Evolutionary conservation across 169 alveolate species (phyloP).

Genomic region (Babesia gibsoni): DNA sequence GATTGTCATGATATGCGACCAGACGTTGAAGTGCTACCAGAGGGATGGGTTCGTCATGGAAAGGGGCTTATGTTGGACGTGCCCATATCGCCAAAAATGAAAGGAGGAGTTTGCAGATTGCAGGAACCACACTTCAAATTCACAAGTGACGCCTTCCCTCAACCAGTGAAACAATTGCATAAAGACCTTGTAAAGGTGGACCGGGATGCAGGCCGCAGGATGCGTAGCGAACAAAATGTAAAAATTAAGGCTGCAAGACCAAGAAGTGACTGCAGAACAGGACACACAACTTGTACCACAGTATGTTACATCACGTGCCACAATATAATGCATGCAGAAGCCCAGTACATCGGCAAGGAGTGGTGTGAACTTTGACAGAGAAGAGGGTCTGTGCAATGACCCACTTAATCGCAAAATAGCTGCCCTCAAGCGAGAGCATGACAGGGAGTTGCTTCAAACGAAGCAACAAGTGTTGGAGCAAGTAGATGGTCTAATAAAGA

Average conservation of each 20-base stretch:
- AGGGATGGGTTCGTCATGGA: slow-evolving; percentile 61
- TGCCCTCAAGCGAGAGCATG: slow-evolving; percentile 8
- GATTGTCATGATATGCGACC: neutral
- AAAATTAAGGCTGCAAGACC: slow-evolving; percentile 46
- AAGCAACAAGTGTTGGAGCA: slow-evolving; percentile 44
- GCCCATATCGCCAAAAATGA: slow-evolving; percentile 49
- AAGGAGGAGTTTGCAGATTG: neutral
- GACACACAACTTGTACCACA: neutral
- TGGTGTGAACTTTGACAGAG: no score
- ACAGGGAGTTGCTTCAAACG: slow-evolving; percentile 11
- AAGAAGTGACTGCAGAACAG: neutral
- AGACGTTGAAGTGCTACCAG: slow-evolving; percentile 38
- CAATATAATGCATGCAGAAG: neutral
- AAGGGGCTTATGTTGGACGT: slow-evolving; percentile 52
- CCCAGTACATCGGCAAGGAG: no score
- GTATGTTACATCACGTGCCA: neutral
- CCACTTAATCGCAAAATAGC: slow-evolving; percentile 12
- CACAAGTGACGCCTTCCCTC: neutral
- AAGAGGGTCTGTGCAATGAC: no score
- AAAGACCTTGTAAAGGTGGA: slow-evolving; percentile 32
- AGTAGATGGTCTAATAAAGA: slow-evolving; percentile 40
- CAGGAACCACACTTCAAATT: slow-evolving; percentile 25
- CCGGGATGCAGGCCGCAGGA: slow-evolving; percentile 37
- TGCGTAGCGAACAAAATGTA: slow-evolving; percentile 27
- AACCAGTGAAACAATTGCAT: neutral